Percentiles rank a stretch among this genome's conserved stretches.
These are phyloP conservation scores for Ophioceras dolichostomum DNA, from an alignment of 2,329 filamentous ascomycete genomes.

Conservation along the genomic window DNA sequence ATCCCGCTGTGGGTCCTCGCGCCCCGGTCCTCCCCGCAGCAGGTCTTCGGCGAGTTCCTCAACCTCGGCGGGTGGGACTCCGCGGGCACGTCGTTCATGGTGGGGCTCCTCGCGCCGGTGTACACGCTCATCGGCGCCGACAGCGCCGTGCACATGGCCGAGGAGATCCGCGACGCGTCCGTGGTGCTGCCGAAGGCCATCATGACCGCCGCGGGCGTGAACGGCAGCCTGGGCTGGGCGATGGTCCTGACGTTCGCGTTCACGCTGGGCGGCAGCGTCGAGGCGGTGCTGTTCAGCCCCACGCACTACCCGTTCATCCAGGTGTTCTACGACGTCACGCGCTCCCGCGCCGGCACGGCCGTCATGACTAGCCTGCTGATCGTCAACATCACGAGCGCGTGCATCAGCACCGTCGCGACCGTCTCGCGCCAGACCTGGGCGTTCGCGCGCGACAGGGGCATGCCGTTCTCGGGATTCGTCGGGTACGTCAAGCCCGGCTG, in stretches of 20 bases:
- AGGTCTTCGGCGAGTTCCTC: constrained; percentile 31
- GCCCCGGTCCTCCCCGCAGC: constrained; percentile 8
- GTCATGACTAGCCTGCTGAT: constrained; percentile 37
- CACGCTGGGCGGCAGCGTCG: constrained; percentile 18
- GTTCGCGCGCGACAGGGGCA: constrained; percentile 33
- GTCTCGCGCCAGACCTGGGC: constrained; percentile 44
- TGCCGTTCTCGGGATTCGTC: constrained; percentile 26
- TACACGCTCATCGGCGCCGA: constrained; percentile 22
- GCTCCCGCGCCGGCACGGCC: constrained; percentile 31
- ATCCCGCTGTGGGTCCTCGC: constrained; percentile 14
- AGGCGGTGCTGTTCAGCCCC: constrained; percentile 15
- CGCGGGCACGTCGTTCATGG: constrained; percentile 30
- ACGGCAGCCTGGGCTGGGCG: constrained; percentile 22
- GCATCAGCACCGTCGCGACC: constrained; percentile 41
- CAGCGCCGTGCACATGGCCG: constrained; percentile 21
- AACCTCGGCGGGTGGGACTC: constrained; percentile 35
- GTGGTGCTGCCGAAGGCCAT: constrained; percentile 22
- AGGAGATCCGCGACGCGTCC: constrained; percentile 24
- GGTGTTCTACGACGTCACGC: constrained; percentile 39
- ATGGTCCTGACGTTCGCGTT: constrained; percentile 25
- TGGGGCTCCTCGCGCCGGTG: constrained; percentile 28
- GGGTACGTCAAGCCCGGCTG: constrained; percentile 14
- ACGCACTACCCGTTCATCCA: constrained; percentile 47
- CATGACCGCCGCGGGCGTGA: constrained; percentile 19
- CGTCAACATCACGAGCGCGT: constrained; percentile 32